Percentiles rank a stretch among this genome's conserved stretches.
These are phyloP conservation scores for Xerocomellus amylosporus DNA, from an alignment of 768 basidiomycete species.

Conservation along the genomic window DNA sequence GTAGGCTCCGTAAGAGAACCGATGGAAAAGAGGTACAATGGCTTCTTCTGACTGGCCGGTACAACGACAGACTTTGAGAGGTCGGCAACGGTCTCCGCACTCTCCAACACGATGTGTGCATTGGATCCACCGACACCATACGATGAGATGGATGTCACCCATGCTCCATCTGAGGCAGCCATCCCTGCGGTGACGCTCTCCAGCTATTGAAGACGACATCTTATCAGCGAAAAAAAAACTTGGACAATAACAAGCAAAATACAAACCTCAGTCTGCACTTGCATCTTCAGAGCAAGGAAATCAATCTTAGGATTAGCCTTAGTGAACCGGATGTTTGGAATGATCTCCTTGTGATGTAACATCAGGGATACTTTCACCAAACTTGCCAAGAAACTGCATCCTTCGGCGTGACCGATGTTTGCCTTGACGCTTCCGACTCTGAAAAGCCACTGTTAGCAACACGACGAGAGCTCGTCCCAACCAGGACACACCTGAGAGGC, in stretches of 20 bases:
- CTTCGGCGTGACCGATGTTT: conserved; percentile 28
- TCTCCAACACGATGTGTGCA: conserved; percentile 33
- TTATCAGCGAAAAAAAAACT: not conserved
- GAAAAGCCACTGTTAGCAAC: not conserved
- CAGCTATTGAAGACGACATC: conserved; percentile 4
- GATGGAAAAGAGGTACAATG: conserved; percentile 26
- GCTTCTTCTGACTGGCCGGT: conserved; percentile 5
- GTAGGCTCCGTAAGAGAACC: conserved; percentile 30
- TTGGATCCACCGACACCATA: conserved; percentile 37
- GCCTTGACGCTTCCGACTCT: conserved; percentile 30
- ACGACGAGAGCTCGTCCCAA: not conserved
- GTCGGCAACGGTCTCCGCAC: conserved; percentile 16
- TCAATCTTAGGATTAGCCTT: conserved; percentile 30
- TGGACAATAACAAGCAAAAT: not conserved
- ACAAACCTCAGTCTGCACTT: conserved; percentile 24
- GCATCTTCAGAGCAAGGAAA: conserved; percentile 25
- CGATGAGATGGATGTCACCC: conserved; percentile 33
- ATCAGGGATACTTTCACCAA: conserved; percentile 34
- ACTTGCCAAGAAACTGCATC: conserved; percentile 35
- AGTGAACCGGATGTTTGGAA: conserved; percentile 28
- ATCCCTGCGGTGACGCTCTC: conserved; percentile 28
- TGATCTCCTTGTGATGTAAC: conserved; percentile 29
- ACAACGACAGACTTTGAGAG: conserved; percentile 4
- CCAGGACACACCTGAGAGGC: conserved; percentile 15
- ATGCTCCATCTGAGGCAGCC: conserved; percentile 28